These are phyloP conservation scores for Verticillium klebahnii DNA, from an alignment of 2,329 filamentous ascomycete species.

Conservation along the genomic window DNA sequence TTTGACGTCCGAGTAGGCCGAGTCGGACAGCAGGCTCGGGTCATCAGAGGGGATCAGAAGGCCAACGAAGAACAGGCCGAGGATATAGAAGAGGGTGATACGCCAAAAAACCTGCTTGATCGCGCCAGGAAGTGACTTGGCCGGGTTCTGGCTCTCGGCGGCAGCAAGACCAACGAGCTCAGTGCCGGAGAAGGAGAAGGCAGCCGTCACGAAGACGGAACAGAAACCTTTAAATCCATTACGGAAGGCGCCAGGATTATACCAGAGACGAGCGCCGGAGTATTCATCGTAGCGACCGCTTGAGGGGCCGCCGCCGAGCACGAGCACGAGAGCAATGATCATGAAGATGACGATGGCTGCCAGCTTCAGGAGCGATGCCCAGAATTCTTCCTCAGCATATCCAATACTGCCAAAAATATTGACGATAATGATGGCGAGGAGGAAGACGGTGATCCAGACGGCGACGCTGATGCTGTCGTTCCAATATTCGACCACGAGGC, in stretches of 20 bases:
- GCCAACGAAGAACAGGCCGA: slow-evolving; percentile 48
- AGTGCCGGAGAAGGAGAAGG: slow-evolving; percentile 69
- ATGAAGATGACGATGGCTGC: slow-evolving; percentile 53
- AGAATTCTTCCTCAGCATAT: slow-evolving; percentile 56
- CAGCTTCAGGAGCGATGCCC: slow-evolving; percentile 43
- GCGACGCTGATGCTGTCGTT: slow-evolving; percentile 29
- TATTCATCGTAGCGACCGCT: slow-evolving; percentile 39
- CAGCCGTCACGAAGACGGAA: slow-evolving; percentile 66
- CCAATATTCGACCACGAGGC: slow-evolving; percentile 45
- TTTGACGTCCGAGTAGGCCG: slow-evolving; percentile 15
- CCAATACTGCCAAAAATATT: slow-evolving; percentile 41
- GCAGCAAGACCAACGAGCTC: slow-evolving; percentile 72
- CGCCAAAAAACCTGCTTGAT: slow-evolving; percentile 73
- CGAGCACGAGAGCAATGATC: slow-evolving; percentile 54
- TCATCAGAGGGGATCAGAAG: slow-evolving; percentile 44
- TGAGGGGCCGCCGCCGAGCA: slow-evolving; percentile 55
- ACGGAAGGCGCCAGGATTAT: slow-evolving; percentile 54
- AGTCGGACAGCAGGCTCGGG: slow-evolving; percentile 25
- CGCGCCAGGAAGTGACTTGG: slow-evolving; percentile 70
- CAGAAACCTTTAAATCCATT: slow-evolving; percentile 74
- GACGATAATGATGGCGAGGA: slow-evolving; percentile 34
- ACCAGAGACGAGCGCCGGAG: slow-evolving; percentile 45
- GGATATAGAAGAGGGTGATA: slow-evolving; percentile 51
- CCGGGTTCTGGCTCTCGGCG: slow-evolving; percentile 65
- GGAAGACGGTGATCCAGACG: slow-evolving; percentile 55